Evolutionary conservation across 2,329 filamentous ascomycete genomes (phyloP).

Genomic region (Neopestalotiopsis sp.): DNA sequence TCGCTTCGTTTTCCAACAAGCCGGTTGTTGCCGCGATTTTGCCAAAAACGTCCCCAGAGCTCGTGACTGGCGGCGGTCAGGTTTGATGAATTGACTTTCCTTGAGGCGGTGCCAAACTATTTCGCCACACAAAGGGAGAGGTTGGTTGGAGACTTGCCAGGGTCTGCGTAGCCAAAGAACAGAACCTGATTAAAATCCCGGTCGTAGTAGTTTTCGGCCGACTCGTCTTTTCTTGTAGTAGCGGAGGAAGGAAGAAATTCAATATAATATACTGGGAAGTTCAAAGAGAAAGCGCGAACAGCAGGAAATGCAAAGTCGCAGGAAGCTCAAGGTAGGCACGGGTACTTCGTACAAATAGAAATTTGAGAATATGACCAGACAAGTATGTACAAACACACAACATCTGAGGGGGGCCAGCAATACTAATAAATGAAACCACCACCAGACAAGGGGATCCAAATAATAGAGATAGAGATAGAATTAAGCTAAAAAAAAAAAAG

Average conservation of each 20-base stretch:
- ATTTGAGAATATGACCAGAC: too few species aligned
- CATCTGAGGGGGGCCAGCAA: not conserved
- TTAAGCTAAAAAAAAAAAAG: not conserved
- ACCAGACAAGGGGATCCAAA: not conserved
- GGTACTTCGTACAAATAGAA: not conserved
- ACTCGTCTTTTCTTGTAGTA: too few species aligned
- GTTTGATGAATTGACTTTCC: slow-evolving; percentile 19
- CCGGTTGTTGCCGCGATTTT: slow-evolving; percentile 2
- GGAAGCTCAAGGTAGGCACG: not conserved
- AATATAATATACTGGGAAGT: not conserved
- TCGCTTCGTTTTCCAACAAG: slow-evolving; percentile 8
- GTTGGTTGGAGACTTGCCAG: not conserved
- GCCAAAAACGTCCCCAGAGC: slow-evolving; percentile 14
- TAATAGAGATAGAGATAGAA: not conserved
- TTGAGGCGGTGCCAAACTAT: slow-evolving; percentile 21
- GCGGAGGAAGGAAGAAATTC: not conserved
- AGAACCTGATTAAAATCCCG: not conserved
- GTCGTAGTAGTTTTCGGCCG: not conserved
- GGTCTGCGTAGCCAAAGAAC: not conserved
- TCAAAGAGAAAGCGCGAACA: not conserved
- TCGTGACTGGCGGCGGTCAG: slow-evolving; percentile 18
- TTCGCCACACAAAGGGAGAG: slow-evolving; percentile 18
- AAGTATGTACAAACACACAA: not conserved
- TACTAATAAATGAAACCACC: not conserved
- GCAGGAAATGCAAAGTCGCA: not conserved